phyloP scores from a whole-genome alignment of 805 yeast genomes.

The Teunomyces funiuensis region DNA sequence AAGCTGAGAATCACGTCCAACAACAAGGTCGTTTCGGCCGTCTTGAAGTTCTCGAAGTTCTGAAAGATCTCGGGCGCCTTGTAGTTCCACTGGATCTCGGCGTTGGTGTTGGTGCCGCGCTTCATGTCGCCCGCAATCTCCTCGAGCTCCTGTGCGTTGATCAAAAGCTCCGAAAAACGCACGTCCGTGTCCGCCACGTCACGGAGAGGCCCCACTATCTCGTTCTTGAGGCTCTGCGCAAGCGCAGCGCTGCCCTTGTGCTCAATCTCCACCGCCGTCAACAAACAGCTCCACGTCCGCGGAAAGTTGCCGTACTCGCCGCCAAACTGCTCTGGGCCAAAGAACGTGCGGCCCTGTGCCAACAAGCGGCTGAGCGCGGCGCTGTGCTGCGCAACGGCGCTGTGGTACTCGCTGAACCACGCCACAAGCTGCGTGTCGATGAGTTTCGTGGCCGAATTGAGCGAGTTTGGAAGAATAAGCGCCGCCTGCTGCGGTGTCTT shows the following conservation, averaged over 20 bases:
- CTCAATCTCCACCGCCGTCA: conserved; percentile 51
- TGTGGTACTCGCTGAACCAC: conserved; percentile 33
- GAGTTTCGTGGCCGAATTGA: conserved; percentile 29
- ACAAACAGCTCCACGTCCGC: conserved; percentile 47
- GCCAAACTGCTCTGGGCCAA: conserved; percentile 13
- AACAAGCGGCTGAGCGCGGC: conserved; percentile 20
- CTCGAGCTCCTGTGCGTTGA: conserved; percentile 44
- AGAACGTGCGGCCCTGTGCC: conserved; percentile 22
- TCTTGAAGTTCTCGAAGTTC: conserved; percentile 72
- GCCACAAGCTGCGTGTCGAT: conserved; percentile 29
- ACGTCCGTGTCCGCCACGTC: conserved; percentile 53
- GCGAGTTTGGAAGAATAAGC: conserved; percentile 34
- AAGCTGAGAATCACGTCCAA: conserved; percentile 66
- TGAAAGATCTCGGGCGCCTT: conserved; percentile 77
- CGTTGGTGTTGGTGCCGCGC: conserved; percentile 19
- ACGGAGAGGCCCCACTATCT: conserved; percentile 55
- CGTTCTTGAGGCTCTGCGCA: conserved; percentile 47
- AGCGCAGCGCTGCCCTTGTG: conserved; percentile 49
- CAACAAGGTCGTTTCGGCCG: conserved; percentile 51
- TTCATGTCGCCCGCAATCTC: conserved; percentile 32
- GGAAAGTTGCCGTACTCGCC: conserved; percentile 40
- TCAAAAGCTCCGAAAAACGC: conserved; percentile 55
- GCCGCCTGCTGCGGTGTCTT: conserved; percentile 44
- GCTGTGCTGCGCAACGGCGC: conserved; percentile 16
- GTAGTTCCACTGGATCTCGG: conserved; percentile 67